These are phyloP conservation scores for Trypanosoma avium DNA, from an alignment of 208 protist species.

Conservation along the genomic window DNA sequence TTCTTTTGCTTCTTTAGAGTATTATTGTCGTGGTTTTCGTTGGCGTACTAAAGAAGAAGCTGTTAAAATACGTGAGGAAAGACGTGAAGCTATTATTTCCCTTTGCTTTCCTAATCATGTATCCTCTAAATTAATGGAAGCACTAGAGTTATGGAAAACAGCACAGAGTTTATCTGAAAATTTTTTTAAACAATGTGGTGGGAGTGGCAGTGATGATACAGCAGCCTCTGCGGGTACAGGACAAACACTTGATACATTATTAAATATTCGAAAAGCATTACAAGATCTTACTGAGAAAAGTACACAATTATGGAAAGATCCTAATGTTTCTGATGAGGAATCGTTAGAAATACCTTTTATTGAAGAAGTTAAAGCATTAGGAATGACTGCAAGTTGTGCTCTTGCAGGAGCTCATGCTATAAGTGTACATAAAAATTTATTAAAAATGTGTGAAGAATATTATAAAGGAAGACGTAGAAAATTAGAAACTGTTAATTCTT, in stretches of 20 bases:
- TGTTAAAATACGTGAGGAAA: constrained; percentile 43
- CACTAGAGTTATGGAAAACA: constrained; percentile 58
- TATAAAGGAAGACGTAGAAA: constrained; percentile 43
- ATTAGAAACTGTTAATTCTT: constrained; percentile 37
- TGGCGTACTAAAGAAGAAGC: constrained; percentile 51
- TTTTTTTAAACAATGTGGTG: constrained; percentile 49
- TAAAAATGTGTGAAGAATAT: constrained; percentile 50
- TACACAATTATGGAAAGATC: constrained; percentile 36
- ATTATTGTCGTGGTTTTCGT: constrained; percentile 34
- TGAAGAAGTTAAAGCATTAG: constrained; percentile 47
- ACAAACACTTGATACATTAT: constrained; percentile 58
- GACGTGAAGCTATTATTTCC: constrained; percentile 37
- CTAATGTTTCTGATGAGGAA: constrained; percentile 29
- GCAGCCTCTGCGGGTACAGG: constrained; percentile 26
- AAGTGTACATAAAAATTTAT: constrained; percentile 29
- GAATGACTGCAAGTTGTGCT: constrained; percentile 59
- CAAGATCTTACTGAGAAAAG: constrained; percentile 31
- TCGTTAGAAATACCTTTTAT: constrained; percentile 18
- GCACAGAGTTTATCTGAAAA: constrained; percentile 55
- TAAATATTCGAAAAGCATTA: constrained; percentile 54
- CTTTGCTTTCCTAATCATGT: constrained; percentile 52
- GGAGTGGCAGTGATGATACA: constrained; percentile 9
- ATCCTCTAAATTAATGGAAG: constrained; percentile 35
- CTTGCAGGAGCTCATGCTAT: constrained; percentile 59
- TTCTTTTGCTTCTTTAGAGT: neutral